A percentile compares a stretch with the other conserved stretches of the same genome.
These are phyloP conservation scores for Aspergillus quadricinctus DNA, from an alignment of 2,329 filamentous ascomycete genomes.

Conservation along the genomic window DNA sequence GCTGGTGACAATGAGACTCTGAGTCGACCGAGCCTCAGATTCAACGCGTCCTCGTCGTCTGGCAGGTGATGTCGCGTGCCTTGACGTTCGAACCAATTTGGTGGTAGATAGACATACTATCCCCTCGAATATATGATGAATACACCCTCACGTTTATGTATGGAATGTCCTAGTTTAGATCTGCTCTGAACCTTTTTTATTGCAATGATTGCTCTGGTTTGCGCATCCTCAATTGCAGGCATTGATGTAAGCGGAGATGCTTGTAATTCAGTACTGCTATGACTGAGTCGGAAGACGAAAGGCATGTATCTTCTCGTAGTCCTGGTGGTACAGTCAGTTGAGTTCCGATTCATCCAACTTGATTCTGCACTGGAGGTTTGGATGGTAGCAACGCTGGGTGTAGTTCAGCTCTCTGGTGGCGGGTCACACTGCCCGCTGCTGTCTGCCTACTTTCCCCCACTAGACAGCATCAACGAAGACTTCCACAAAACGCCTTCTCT, in stretches of 20 bases:
- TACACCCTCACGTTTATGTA: conserved; percentile 9
- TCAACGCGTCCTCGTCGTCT: not conserved
- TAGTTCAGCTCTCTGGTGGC: not conserved
- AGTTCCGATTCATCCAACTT: not conserved
- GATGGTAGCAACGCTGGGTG: not conserved
- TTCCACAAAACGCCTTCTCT: not conserved
- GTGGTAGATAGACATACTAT: conserved; percentile 33
- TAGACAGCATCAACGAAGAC: not conserved
- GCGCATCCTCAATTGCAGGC: not conserved
- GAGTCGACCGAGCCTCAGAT: conserved; percentile 8
- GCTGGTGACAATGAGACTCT: conserved; percentile 13
- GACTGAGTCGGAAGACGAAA: not conserved
- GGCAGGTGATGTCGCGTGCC: conserved; percentile 14
- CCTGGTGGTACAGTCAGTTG: not conserved
- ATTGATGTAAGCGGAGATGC: not conserved
- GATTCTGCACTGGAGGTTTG: not conserved
- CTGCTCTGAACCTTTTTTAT: not conserved
- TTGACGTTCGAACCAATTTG: conserved; percentile 16
- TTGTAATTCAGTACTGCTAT: not conserved
- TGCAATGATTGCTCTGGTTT: not conserved
- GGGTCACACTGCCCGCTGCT: too few species aligned
- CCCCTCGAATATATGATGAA: conserved; percentile 30
- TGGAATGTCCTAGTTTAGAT: conserved; percentile 1
- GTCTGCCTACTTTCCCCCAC: not conserved
- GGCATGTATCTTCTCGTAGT: not conserved